Evolutionary conservation across 1,284 basidiomycete genomes (phyloP).

Genomic region (Inonotus hispidus): DNA sequence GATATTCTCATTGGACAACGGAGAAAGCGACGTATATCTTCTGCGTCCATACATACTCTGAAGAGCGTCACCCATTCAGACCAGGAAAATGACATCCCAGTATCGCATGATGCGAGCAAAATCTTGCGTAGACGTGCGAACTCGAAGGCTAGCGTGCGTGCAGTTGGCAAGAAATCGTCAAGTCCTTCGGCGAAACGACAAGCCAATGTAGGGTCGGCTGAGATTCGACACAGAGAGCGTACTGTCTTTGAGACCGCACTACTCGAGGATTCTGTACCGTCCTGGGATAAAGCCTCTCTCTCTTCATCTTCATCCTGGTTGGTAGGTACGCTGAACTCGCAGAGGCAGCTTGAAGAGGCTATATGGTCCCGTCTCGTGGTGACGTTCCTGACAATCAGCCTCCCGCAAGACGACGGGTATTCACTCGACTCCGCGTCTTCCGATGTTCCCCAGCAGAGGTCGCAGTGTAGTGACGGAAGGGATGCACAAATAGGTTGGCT

Average conservation of each 20-base stretch:
- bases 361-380: constrained; percentile 73
- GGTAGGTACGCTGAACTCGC: constrained; percentile 48
- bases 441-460: neutral
- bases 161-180: neutral
- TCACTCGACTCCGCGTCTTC: neutral
- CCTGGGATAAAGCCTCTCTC: constrained; percentile 18
- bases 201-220: neutral
- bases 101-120: neutral
- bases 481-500: neutral
- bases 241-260: neutral
- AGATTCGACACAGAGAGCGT: constrained; percentile 5
- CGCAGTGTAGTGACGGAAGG: neutral
- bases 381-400: constrained; percentile 61
- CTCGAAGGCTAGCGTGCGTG: constrained; percentile 35
- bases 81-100: constrained; percentile 28
- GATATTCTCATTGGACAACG: constrained; percentile 55
- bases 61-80: constrained; percentile 40
- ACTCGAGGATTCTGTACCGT: constrained; percentile 1
- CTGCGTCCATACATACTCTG: constrained; percentile 48
- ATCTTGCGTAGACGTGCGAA: constrained; percentile 24
- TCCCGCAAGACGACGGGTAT: constrained; percentile 26
- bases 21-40: constrained; percentile 56
- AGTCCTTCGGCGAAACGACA: constrained; percentile 3
- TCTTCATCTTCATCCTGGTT: constrained; percentile 27
- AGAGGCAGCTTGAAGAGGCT: constrained; percentile 60